A percentile compares a stretch with the other conserved stretches of the same genome.
These are phyloP conservation scores for Fusarium kyushuense DNA, from an alignment of 2,329 filamentous ascomycete species.

Conservation along the genomic window DNA sequence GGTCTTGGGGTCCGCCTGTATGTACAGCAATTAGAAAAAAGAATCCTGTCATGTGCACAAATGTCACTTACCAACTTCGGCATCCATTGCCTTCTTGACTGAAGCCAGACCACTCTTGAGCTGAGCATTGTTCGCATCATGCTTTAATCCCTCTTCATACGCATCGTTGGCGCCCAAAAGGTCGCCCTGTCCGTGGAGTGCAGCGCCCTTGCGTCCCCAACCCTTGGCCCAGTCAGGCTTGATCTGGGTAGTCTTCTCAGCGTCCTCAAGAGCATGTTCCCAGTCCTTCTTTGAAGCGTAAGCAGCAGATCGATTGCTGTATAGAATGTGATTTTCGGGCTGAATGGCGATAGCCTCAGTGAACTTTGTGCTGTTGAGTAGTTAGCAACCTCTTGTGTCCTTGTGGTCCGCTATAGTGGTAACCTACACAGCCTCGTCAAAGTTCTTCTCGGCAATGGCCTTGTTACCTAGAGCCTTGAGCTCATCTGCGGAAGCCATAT, in stretches of 20 bases:
- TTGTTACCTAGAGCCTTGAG: conserved; percentile 99
- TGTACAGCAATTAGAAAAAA: conserved; percentile 14
- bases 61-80: conserved; percentile 52
- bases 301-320: conserved; percentile 92
- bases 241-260: conserved; percentile 90
- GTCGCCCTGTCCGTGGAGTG: conserved; percentile 88
- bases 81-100: conserved; percentile 88
- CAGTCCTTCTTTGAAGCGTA: conserved; percentile 93
- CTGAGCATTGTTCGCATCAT: conserved; percentile 91
- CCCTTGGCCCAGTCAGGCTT: conserved; percentile 99
- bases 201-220: conserved; percentile 92
- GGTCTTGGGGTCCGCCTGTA: conserved; percentile 62
- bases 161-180: conserved; percentile 87
- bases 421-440: conserved; percentile 91
- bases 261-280: conserved; percentile 86
- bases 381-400: conserved; percentile 33
- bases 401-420: background rate
- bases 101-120: conserved; percentile 88
- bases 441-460: conserved; percentile 97
- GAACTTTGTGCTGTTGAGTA: conserved; percentile 81
- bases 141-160: conserved; percentile 93
- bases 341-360: conserved; percentile 91
- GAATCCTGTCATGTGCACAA: conserved; percentile 1
- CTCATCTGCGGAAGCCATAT: conserved; percentile 75
- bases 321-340: conserved; percentile 93